Conservation (phyloP, 2,329 filamentous ascomycete species). For the Nakataea oryzae region DNA sequence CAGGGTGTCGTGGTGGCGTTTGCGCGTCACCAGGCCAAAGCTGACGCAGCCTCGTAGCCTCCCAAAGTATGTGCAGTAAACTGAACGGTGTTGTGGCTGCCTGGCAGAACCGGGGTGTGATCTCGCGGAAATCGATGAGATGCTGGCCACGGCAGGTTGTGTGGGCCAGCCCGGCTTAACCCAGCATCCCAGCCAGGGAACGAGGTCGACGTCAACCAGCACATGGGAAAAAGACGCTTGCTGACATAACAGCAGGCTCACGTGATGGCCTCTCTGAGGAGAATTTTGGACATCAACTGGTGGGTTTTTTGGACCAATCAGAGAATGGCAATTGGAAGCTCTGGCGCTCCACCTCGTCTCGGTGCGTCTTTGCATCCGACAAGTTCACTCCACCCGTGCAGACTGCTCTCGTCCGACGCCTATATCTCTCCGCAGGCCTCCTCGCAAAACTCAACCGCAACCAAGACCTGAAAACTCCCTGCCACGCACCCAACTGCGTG, state of each 20-base stretch:
- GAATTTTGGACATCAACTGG: background rate
- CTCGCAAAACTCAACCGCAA: background rate
- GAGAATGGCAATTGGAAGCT: constrained; percentile 5
- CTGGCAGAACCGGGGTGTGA: too few species aligned
- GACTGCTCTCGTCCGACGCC: background rate
- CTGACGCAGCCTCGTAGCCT: constrained; percentile 11
- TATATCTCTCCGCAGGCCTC: background rate
- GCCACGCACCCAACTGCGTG: background rate
- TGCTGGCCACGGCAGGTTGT: too few species aligned
- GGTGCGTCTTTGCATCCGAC: background rate
- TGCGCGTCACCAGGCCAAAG: constrained; percentile 1
- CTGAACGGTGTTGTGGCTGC: background rate
- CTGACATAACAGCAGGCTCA: background rate
- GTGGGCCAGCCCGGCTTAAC: too few species aligned
- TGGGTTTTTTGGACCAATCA: background rate
- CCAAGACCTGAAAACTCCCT: background rate
- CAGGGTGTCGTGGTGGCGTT: background rate
- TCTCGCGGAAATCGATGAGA: background rate
- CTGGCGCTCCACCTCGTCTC: background rate
- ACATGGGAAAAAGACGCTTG: background rate
- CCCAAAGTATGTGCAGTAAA: constrained; percentile 3
- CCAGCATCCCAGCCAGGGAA: background rate
- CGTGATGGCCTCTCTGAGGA: background rate
- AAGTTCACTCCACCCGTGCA: background rate
- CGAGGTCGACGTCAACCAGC: too few species aligned